Evolutionary conservation across 2,329 filamentous ascomycete genomes (phyloP).

Genomic region (Talaromyces atroroseus): DNA sequence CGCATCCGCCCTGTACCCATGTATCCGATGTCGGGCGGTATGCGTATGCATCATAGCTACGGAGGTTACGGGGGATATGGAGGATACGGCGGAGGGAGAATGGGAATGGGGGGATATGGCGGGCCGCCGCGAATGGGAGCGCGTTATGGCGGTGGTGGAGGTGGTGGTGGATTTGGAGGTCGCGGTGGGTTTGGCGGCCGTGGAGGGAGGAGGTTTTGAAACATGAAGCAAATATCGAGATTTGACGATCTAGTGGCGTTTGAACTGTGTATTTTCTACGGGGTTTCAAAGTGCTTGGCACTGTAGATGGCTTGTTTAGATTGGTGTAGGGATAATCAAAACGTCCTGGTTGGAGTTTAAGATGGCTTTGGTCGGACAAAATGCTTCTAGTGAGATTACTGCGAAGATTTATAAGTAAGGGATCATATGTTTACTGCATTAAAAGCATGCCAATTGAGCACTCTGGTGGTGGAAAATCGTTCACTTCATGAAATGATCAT

Average conservation of each 20-base stretch:
- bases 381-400: too few species aligned
- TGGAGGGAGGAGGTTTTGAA: background rate
- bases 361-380: too few species aligned
- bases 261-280: background rate
- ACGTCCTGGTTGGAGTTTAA: too few species aligned
- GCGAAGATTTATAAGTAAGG: too few species aligned
- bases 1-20: background rate
- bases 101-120: background rate
- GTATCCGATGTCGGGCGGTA: slow-evolving; percentile 1
- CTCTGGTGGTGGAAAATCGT: too few species aligned
- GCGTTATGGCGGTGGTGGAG: background rate
- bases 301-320: too few species aligned
- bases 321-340: too few species aligned
- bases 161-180: background rate
- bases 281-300: too few species aligned
- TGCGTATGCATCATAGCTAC: background rate
- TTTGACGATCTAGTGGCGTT: background rate
- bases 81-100: background rate
- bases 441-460: too few species aligned
- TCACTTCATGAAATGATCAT: too few species aligned
- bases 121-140: background rate
- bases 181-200: too few species aligned
- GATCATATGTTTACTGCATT: too few species aligned
- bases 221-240: background rate
- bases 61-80: background rate